A percentile compares a stretch with the other conserved stretches of the same genome.
These are phyloP conservation scores for Populus trichocarpa DNA, from an alignment of 441 rosid genomes.

Conservation along the genomic window DNA sequence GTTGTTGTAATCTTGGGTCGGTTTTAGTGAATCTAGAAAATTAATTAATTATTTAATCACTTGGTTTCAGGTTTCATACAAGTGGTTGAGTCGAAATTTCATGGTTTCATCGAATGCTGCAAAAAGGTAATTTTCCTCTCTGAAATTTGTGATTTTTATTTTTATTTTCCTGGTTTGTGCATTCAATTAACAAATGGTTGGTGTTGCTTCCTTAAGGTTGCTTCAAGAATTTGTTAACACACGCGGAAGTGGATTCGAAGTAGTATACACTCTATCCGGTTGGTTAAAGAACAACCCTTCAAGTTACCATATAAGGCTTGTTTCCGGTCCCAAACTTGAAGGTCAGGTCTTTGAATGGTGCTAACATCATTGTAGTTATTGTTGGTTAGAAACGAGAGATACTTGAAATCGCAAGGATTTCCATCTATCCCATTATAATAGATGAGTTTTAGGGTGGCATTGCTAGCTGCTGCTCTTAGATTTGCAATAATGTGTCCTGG, in stretches of 20 bases:
- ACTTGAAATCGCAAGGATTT: background rate
- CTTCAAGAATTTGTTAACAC: slow-evolving; percentile 68
- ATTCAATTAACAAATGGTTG: background rate
- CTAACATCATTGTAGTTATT: background rate
- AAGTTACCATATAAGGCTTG: slow-evolving; percentile 62
- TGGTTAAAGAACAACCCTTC: slow-evolving; percentile 67
- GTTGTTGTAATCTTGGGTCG: background rate
- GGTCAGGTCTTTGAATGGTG: slow-evolving; percentile 39
- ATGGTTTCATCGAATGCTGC: slow-evolving; percentile 69
- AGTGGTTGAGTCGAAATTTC: slow-evolving; percentile 92
- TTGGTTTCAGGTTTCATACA: slow-evolving; percentile 67
- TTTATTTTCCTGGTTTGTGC: no score
- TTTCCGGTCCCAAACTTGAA: slow-evolving; percentile 58
- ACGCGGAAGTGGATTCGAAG: slow-evolving; percentile 53
- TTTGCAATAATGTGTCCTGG: background rate
- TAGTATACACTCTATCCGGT: slow-evolving; percentile 72
- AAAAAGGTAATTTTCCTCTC: slow-evolving; percentile 47
- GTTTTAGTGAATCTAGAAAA: background rate
- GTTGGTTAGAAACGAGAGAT: background rate
- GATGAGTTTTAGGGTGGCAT: background rate
- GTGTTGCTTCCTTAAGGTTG: slow-evolving; percentile 43
- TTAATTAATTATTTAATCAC: background rate
- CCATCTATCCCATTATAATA: background rate
- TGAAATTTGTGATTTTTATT: slow-evolving; percentile 6
- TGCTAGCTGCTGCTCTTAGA: background rate